Conservation (phyloP, 1,284 basidiomycete genomes). For the Boletus hoseneyae region DNA sequence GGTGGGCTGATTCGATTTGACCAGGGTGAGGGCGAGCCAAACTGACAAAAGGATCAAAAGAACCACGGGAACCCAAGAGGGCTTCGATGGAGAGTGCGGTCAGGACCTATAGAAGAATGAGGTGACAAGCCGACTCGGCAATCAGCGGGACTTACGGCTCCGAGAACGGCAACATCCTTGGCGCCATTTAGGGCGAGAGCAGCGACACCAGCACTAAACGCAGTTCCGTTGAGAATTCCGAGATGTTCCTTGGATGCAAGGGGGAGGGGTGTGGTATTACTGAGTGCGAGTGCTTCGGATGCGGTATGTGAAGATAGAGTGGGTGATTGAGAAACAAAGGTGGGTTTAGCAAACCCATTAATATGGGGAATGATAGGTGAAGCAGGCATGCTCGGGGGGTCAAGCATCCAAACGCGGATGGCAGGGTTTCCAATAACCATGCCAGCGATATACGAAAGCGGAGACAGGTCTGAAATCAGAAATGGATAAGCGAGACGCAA, state of each 20-base stretch:
- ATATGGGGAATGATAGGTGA: too few relatives aligned
- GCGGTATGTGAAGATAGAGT: slow-evolving; percentile 41
- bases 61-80: slow-evolving; percentile 65
- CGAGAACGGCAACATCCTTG: slow-evolving; percentile 66
- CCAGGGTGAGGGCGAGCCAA: slow-evolving; percentile 83
- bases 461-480: slow-evolving; percentile 54
- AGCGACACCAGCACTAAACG: slow-evolving; percentile 69
- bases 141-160: slow-evolving; percentile 30
- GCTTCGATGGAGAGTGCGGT: slow-evolving; percentile 88
- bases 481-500: not conserved
- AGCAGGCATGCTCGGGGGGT: too few relatives aligned
- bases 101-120: slow-evolving; percentile 42
- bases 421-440: slow-evolving; percentile 75
- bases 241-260: slow-evolving; percentile 82
- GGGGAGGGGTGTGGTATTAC: slow-evolving; percentile 63
- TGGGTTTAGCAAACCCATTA: too few relatives aligned
- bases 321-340: too few relatives aligned
- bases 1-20: slow-evolving; percentile 71
- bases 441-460: slow-evolving; percentile 84
- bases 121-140: not conserved
- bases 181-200: slow-evolving; percentile 70
- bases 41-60: slow-evolving; percentile 78
- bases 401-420: slow-evolving; percentile 57
- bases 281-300: slow-evolving; percentile 61
- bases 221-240: slow-evolving; percentile 80